phyloP scores from a whole-genome alignment of 1,139 yeast genomes.

The Yamadazyma kanchanaburiensis region DNA sequence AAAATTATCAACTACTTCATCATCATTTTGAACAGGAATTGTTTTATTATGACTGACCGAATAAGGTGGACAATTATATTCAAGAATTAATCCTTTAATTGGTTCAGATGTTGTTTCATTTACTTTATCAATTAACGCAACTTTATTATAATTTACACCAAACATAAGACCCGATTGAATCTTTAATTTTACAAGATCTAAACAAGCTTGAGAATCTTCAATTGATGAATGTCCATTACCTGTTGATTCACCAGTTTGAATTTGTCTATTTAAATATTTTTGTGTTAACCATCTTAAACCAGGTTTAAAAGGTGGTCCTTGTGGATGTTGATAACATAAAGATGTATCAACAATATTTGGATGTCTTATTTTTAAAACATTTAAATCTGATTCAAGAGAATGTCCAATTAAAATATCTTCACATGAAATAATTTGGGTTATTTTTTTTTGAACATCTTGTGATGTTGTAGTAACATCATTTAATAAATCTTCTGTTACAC shows the following conservation, averaged over 20 bases:
- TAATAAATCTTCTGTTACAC: constrained; percentile 73
- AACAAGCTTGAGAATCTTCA: constrained; percentile 81
- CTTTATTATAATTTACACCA: constrained; percentile 51
- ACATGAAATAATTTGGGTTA: constrained; percentile 39
- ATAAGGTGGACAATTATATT: constrained; percentile 28
- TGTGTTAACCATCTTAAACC: constrained; percentile 67
- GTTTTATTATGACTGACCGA: constrained; percentile 10
- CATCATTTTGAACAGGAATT: constrained; percentile 53
- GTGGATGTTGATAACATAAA: constrained; percentile 62
- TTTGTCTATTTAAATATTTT: constrained; percentile 50
- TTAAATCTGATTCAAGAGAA: constrained; percentile 66
- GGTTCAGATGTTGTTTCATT: constrained; percentile 9
- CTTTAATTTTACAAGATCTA: constrained; percentile 72
- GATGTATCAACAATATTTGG: constrained; percentile 69
- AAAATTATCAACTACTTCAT: constrained; percentile 48
- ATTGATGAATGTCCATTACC: constrained; percentile 77
- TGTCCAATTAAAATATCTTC: constrained; percentile 68
- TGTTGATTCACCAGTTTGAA: constrained; percentile 56
- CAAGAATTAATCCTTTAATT: constrained; percentile 23
- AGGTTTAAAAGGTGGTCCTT: constrained; percentile 80
- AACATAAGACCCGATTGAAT: constrained; percentile 60
- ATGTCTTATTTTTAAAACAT: constrained; percentile 58
- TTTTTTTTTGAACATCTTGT: constrained; percentile 59
- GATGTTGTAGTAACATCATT: constrained; percentile 61
- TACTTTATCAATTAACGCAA: constrained; percentile 26